Evolutionary conservation across 768 basidiomycete species (phyloP), one percentile per base, ranked within the genome.

Genomic region (Leccinum imitatum): DNA sequence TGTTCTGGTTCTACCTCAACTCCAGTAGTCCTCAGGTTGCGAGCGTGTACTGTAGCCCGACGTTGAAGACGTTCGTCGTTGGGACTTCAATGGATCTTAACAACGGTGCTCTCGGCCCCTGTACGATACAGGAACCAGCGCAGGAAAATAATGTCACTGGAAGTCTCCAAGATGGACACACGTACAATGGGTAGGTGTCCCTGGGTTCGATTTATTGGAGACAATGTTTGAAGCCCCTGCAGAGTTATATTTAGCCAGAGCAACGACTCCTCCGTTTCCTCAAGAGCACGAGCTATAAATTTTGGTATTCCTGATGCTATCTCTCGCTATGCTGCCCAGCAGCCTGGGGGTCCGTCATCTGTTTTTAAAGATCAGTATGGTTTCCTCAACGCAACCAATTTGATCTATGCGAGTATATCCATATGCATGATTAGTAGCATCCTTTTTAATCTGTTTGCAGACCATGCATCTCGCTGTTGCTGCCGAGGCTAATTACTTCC

Each of bases 1-100:
- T 89, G 74, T 90, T 89, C 65, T 90, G 87, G 87, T 87, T 70
- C 68, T 87, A 78, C 68, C 75, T 81, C 31, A 68, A 76, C 48
- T 65, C 67, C 52, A 64, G 70, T 17, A 73, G 61, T 23, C 69
- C 74, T 13, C 75, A 84, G 59, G 81, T 78, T 1, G 75, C 77
- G 55, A 78, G 78, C 3, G 78, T 88, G 7, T 87, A 89, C 62
- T 90, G 88, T 65, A 63, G 70, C 11, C 87, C 87, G 4, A 74
- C 69, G 2, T 80, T 90, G 51, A 60, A 71, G 5, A 67, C 78
- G 2, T 79, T 76, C 61, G 68, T 77, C 57, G 79, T 87, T 23
- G 65, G 63, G 8, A 82, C 79, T 0, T 74, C 72, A 0, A 78
- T 78, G 37, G 73, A 78, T 59, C 73, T 87, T 14, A 78, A 75